Evolutionary conservation across 306 rosid genomes (phyloP).

Genomic region (Betula pendula): DNA sequence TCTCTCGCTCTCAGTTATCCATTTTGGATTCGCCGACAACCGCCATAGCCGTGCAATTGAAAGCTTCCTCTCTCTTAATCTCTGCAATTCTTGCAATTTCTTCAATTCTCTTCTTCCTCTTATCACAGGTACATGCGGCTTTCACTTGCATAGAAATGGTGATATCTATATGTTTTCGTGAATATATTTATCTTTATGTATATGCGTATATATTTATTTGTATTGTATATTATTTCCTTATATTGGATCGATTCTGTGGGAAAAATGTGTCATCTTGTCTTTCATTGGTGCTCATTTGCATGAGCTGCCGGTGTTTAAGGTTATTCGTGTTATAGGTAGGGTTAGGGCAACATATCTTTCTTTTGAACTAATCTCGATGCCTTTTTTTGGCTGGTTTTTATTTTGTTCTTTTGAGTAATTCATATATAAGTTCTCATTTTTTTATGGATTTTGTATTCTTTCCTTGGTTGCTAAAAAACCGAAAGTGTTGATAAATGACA

Average conservation of each 20-base stretch:
- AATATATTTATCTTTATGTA: neutral
- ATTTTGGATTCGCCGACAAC: conserved; percentile 1
- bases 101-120: neutral
- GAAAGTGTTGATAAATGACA: neutral
- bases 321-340: neutral
- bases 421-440: neutral
- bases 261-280: neutral
- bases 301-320: conserved; percentile 16
- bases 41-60: neutral
- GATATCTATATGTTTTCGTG: neutral
- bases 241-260: neutral
- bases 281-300: conserved; percentile 7
- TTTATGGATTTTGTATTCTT: neutral
- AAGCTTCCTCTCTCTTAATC: neutral
- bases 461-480: neutral
- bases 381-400: neutral
- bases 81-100: neutral
- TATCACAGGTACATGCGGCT: neutral
- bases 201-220: neutral
- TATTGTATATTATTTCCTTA: neutral
- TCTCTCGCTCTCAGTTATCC: conserved; percentile 1
- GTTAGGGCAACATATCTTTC: neutral
- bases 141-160: neutral
- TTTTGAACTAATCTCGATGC: neutral
- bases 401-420: no score